Evolutionary conservation across 139 green algal species (phyloP), one percentile per base, ranked within the genome.

Genomic region (Coelastrella sp.): DNA sequence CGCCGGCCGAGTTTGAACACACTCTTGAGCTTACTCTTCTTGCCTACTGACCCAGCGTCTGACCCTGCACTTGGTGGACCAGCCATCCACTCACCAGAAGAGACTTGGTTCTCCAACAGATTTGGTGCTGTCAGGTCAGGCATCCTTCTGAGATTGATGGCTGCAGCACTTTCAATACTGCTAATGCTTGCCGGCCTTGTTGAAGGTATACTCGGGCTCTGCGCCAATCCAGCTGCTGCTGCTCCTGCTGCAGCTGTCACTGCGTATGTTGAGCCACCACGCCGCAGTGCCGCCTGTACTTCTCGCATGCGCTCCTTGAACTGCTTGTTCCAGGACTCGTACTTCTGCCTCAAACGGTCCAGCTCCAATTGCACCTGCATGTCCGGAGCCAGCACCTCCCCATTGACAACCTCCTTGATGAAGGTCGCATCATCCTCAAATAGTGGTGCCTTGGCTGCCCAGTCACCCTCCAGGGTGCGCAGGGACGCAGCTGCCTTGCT

Each of bases 391-490:
- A 81, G 22, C 78, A 70, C 75, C 60, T 59, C 60, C 14, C 87
- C 87, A 12, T 78, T 66, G 0, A 79, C 76, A 35, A 90, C 87
- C 76, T 90, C 87, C 60, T 56, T 10, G 14, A 90, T 85, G 76
- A 90, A 90, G 12, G 27, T 8, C 17, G 87, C 87, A 59, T 90
- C 87, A 57, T 90, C 87, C 10, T 90, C 87, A 90, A 90, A 90
- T 35, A 90, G 76, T 35, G 87, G 87, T 35, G 59, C 86, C 87
- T 90, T 90, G 66, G 25, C 22, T 61, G 35, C 70, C 75, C 14
- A 80, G 27, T 85, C 76, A 17, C 17, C 49, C 49, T 83, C 88
- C 8, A 87, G 66, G 8, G 17, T 57, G 9, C 6, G 7, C 56
- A 88, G 6, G 20, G 66, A 15, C 7, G n/a, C 4, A 8, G 60